These are phyloP conservation scores for Diaporthe destruens DNA, from an alignment of 2,329 filamentous ascomycete genomes.

Conservation along the genomic window DNA sequence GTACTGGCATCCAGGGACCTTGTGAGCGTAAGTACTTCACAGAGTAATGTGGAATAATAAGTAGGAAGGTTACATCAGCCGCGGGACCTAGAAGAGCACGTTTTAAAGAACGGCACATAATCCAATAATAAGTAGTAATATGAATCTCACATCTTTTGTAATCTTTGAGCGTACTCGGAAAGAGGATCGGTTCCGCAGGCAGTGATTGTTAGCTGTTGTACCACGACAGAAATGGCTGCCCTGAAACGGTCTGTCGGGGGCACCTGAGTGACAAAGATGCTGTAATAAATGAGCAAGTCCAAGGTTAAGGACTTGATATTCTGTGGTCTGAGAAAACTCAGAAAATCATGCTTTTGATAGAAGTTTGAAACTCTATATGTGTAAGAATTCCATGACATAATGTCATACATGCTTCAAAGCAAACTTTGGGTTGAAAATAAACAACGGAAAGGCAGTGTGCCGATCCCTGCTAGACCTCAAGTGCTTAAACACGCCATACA, in stretches of 20 bases:
- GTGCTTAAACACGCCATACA: neutral
- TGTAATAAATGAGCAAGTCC: neutral
- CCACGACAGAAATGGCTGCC: neutral
- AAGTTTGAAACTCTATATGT: neutral
- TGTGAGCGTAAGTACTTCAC: neutral
- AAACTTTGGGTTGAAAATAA: too few relatives aligned
- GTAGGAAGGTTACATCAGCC: too few relatives aligned
- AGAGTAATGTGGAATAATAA: neutral
- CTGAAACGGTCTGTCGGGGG: neutral
- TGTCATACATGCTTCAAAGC: neutral
- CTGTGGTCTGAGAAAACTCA: neutral
- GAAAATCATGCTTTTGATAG: neutral
- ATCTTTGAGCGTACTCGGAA: neutral
- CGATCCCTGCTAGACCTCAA: too few relatives aligned
- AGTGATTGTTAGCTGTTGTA: too few relatives aligned
- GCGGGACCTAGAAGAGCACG: too few relatives aligned
- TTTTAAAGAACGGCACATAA: too few relatives aligned
- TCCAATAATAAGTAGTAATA: too few relatives aligned
- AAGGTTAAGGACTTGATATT: neutral
- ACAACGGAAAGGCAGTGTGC: too few relatives aligned
- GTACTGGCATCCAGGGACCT: neutral
- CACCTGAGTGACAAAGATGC: neutral
- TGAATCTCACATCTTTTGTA: accelerated
- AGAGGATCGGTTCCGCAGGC: neutral
- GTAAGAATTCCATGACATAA: too few relatives aligned